Conservation (phyloP, 164 flowering plant genomes). For the Magnolia officinalis region DNA sequence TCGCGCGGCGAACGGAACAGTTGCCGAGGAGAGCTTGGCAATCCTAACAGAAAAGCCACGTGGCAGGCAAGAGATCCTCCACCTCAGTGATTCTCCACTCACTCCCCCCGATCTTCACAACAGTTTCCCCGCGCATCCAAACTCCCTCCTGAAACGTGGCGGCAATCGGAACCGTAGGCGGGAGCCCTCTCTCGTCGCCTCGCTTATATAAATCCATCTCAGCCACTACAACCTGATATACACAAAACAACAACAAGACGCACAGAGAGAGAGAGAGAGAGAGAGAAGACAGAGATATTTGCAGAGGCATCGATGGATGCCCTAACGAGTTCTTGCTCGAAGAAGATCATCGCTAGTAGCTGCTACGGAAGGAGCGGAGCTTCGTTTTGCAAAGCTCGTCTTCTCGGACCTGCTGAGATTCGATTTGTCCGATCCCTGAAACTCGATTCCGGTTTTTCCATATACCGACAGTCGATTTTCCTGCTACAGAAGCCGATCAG, state of each 20-base stretch:
- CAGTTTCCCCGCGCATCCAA: too few species aligned
- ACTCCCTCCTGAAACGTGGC: too few species aligned
- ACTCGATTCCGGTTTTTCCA: conserved; percentile 2
- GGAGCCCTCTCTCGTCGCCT: too few species aligned
- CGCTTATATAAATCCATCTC: too few species aligned
- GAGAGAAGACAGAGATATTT: neutral
- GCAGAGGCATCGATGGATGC: conserved; percentile 19
- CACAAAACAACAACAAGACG: neutral
- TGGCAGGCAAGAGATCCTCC: too few species aligned
- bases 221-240: too few species aligned
- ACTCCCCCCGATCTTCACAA: too few species aligned
- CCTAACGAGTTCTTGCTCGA: conserved; percentile 10
- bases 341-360: conserved; percentile 5
- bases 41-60: too few species aligned
- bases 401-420: conserved; percentile 1
- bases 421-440: conserved; percentile 4
- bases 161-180: too few species aligned
- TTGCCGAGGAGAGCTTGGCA: too few species aligned
- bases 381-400: neutral
- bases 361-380: neutral
- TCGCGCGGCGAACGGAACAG: too few species aligned
- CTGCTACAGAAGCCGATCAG: conserved; percentile 5
- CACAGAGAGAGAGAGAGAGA: neutral
- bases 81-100: too few species aligned
- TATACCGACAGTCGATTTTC: conserved; percentile 8